Evolutionary conservation across 2,329 filamentous ascomycete species (phyloP), one percentile per base, ranked within the genome.

Genomic region (Phialophora verrucosa): DNA sequence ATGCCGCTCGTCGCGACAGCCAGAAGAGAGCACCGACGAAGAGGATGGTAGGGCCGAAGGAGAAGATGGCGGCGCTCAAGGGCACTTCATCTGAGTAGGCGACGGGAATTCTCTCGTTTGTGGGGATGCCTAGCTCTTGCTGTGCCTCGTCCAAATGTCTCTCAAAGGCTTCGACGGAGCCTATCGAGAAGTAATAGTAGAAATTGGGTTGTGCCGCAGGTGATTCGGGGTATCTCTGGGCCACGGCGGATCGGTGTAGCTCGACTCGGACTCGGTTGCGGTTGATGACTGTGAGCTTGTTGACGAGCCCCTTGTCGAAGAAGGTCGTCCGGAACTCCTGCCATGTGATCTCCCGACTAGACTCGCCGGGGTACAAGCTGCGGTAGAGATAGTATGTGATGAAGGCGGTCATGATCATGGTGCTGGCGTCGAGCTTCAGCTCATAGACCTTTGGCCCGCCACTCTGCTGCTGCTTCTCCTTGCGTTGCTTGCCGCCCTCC

Each of bases 241-340:
- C 84, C 44, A 90, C 85, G 35, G 89, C 90, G 72, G 93, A 89
- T 57, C 90, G 88, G 76, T 96, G 88, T 57, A 95, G 83, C 71
- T 92, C 87, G 35, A 97, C 91, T 62, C 90, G 87, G 54, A 98
- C 95, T 68, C 87, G 87, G 73, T 87, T 88, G 70, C 89, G 87
- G 73, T 93, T 88, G 59, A 97, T 86, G 38, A 96, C 89, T 20
- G 89, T 89, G 72, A 99, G 85, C 82, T 93, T 97, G 81, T 97
- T 91, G 23, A 99, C 93, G 27, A 99, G 85, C 7, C 95, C 95
- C 83, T 96, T 97, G 80, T 97, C 93, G 67, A 99, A 84, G 83
- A 97, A 98, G 35, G 92, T 95, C 73, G 88, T 93, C 69, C 91
- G 85, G 81, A 99, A 92, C 80, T 99, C 95, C 80, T 99, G 93